Conservation (phyloP, 2,329 filamentous ascomycete species). For the Pseudofabraea citricarpa region DNA sequence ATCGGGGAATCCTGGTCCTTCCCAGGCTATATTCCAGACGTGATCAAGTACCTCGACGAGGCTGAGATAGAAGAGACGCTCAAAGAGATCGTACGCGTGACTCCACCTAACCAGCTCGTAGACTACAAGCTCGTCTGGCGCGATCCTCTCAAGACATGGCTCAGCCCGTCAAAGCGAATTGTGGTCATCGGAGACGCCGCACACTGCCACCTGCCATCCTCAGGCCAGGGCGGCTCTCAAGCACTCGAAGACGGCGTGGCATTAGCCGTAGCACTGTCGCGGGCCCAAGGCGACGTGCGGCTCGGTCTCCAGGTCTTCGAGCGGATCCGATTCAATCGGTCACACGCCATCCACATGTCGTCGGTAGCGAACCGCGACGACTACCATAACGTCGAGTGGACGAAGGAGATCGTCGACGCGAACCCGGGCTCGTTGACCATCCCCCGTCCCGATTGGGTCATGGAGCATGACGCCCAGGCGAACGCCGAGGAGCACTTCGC, state of each 20-base stretch:
- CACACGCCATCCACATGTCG: neutral
- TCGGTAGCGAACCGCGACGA: neutral
- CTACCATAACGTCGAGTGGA: neutral
- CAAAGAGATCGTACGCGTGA: neutral
- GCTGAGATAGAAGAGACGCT: neutral
- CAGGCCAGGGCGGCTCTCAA: constrained; percentile 55
- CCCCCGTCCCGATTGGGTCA: neutral
- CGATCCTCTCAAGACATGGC: neutral
- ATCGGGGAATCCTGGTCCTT: neutral
- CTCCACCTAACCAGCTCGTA: neutral
- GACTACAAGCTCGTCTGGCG: constrained; percentile 2
- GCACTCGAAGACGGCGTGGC: constrained; percentile 31
- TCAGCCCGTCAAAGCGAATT: neutral
- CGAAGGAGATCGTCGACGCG: neutral
- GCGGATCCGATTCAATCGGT: constrained; percentile 1
- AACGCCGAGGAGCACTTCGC: neutral
- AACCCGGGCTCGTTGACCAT: neutral
- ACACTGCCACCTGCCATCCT: constrained; percentile 64
- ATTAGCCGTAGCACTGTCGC: constrained; percentile 24
- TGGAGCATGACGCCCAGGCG: neutral
- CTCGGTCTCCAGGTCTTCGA: neutral
- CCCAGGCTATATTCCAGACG: neutral
- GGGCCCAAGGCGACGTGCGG: neutral
- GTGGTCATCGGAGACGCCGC: constrained; percentile 53
- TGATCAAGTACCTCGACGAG: neutral